A percentile compares a stretch with the other conserved stretches of the same genome.
phyloP scores from a whole-genome alignment of 345 rosid species.

The Moricandia arvensis region DNA sequence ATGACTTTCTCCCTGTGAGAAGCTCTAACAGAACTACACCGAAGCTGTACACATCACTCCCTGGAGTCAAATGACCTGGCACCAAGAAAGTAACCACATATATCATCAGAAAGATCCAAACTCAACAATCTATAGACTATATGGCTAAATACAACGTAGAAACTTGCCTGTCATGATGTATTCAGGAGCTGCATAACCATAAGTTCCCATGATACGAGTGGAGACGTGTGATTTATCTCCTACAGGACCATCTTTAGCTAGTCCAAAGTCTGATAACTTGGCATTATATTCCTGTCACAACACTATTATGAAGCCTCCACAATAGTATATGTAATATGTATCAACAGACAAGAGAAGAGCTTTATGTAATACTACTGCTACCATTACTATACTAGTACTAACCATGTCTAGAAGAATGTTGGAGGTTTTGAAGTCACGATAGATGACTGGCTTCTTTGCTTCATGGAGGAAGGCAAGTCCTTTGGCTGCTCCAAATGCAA shows the following conservation, averaged over 20 bases:
- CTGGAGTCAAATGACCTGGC: conserved; percentile 79
- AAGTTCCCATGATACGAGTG: conserved; percentile 98
- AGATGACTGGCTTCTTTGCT: conserved; percentile 94
- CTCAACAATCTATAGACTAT: neutral
- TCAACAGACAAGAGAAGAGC: conserved; percentile 3
- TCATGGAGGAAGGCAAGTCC: conserved; percentile 96
- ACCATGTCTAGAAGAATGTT: conserved; percentile 88
- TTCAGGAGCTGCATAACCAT: conserved; percentile 98
- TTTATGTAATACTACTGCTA: neutral
- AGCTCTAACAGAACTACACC: conserved; percentile 84
- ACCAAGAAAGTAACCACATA: conserved; percentile 1
- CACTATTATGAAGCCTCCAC: conserved; percentile 16
- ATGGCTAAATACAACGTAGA: neutral
- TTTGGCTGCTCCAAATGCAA: conserved; percentile 93
- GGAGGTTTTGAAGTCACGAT: conserved; percentile 94
- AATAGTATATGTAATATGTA: conserved; percentile 7
- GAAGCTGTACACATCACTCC: conserved; percentile 88
- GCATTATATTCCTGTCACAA: conserved; percentile 80
- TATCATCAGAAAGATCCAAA: neutral
- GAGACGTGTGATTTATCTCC: conserved; percentile 98
- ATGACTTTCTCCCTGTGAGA: conserved; percentile 77
- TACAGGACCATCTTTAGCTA: conserved; percentile 96
- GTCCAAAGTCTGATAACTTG: conserved; percentile 92
- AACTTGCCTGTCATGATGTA: conserved; percentile 89
- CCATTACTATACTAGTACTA: conserved; percentile 19